Percentiles rank a stretch among this genome's conserved stretches.
Evolutionary conservation across 2,329 filamentous ascomycete genomes (phyloP).

Genomic region (Xylaria sp.): DNA sequence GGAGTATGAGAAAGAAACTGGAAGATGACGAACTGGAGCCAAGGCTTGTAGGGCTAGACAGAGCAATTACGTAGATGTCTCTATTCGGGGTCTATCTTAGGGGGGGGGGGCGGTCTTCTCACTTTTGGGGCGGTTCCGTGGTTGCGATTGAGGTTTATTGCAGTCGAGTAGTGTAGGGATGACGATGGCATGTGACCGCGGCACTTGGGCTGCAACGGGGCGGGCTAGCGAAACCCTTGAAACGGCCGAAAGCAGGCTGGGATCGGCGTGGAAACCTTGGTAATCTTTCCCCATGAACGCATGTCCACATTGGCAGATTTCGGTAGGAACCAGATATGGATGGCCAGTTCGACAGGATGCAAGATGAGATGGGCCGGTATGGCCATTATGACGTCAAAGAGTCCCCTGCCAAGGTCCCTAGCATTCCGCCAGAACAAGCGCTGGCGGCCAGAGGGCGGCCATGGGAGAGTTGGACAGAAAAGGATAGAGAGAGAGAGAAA

Average conservation of each 20-base stretch:
- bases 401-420: slow-evolving; percentile 27
- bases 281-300: slow-evolving; percentile 21
- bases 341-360: slow-evolving; percentile 17
- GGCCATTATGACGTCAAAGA: slow-evolving; percentile 25
- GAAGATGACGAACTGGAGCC: slow-evolving; percentile 2
- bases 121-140: no score
- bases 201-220: slow-evolving; percentile 7
- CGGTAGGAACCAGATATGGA: slow-evolving; percentile 19
- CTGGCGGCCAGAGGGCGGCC: no score
- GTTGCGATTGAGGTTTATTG: no score
- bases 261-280: slow-evolving; percentile 25
- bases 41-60: slow-evolving; percentile 10
- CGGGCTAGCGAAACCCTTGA: not conserved
- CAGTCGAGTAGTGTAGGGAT: no score
- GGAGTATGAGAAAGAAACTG: no score
- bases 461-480: no score
- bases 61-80: slow-evolving; percentile 19
- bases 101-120: no score
- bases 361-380: slow-evolving; percentile 19
- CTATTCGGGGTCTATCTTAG: not conserved
- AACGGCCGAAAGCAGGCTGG: slow-evolving; percentile 14
- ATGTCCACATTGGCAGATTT: slow-evolving; percentile 18
- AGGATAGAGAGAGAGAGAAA: no score
- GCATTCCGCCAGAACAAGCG: no score
- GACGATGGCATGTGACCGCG: slow-evolving; percentile 9